Percentiles rank a stretch among this genome's conserved stretches.
phyloP scores from a whole-genome alignment of 1,139 yeast species.

The Yamadazyma conglobata region DNA sequence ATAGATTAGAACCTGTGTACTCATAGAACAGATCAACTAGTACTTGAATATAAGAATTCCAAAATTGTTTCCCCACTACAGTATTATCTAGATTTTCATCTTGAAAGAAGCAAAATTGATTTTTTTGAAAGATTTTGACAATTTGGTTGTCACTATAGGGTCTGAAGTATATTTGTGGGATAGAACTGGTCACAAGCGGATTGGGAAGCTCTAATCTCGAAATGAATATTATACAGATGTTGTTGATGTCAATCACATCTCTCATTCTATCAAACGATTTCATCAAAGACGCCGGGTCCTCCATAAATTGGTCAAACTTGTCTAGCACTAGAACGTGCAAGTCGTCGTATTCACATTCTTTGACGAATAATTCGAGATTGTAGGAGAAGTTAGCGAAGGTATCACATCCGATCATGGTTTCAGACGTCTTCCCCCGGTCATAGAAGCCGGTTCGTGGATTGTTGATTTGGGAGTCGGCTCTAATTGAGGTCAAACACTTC shows the following conservation, averaged over 20 bases:
- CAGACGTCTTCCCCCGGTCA: conserved; percentile 15
- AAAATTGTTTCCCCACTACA: conserved; percentile 29
- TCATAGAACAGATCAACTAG: conserved; percentile 51
- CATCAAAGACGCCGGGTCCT: conserved; percentile 41
- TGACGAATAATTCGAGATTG: conserved; percentile 37
- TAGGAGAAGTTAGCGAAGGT: conserved; percentile 45
- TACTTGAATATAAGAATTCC: conserved; percentile 47
- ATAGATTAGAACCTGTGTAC: conserved; percentile 53
- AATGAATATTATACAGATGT: conserved; percentile 31
- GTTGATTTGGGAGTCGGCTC: conserved; percentile 26
- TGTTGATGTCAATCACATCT: conserved; percentile 36
- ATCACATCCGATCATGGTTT: conserved; percentile 31
- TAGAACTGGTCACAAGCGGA: conserved; percentile 40
- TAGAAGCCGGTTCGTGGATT: conserved; percentile 15
- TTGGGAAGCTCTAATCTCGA: conserved; percentile 45
- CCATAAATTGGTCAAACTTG: conserved; percentile 54
- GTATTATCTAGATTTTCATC: conserved; percentile 21
- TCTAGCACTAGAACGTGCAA: conserved; percentile 60
- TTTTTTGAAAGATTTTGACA: conserved; percentile 29
- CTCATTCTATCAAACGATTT: conserved; percentile 46
- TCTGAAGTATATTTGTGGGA: conserved; percentile 50
- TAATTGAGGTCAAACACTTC: conserved; percentile 29
- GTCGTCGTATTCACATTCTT: conserved; percentile 26
- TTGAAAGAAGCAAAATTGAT: conserved; percentile 25
- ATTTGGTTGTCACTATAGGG: conserved; percentile 44